phyloP scores from a whole-genome alignment of 306 rosid species.

The Cercis canadensis region DNA sequence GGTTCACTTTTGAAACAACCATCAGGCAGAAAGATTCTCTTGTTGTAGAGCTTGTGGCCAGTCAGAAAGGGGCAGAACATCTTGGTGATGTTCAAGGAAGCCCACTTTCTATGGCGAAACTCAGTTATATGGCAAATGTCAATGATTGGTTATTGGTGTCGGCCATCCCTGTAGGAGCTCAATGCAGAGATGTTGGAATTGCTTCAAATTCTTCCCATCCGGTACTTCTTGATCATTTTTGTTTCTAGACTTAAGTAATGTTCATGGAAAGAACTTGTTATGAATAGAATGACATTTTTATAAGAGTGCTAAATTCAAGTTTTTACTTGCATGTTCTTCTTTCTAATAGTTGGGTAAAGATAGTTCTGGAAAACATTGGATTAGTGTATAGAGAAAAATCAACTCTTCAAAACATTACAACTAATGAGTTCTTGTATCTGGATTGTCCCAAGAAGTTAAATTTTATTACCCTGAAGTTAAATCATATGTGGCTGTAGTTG shows the following conservation, averaged over 20 bases:
- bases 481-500: constrained; percentile 2
- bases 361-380: constrained; percentile 15
- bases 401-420: not conserved
- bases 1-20: constrained; percentile 74
- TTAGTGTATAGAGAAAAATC: not conserved
- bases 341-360: not conserved
- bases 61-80: constrained; percentile 47
- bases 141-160: constrained; percentile 70
- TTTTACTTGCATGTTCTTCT: not conserved
- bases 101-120: constrained; percentile 73
- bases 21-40: constrained; percentile 59
- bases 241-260: not conserved
- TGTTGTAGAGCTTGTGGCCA: constrained; percentile 71
- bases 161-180: constrained; percentile 82
- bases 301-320: not conserved
- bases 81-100: constrained; percentile 44
- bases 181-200: constrained; percentile 73
- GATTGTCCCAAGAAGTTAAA: constrained; percentile 2
- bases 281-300: not conserved
- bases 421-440: constrained; percentile 1
- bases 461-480: constrained; percentile 2
- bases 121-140: constrained; percentile 54
- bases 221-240: constrained; percentile 46
- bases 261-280: constrained; percentile 4
- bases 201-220: constrained; percentile 59